Conservation (phyloP, 2,329 filamentous ascomycete species). For the Blumeria graminis region DNA sequence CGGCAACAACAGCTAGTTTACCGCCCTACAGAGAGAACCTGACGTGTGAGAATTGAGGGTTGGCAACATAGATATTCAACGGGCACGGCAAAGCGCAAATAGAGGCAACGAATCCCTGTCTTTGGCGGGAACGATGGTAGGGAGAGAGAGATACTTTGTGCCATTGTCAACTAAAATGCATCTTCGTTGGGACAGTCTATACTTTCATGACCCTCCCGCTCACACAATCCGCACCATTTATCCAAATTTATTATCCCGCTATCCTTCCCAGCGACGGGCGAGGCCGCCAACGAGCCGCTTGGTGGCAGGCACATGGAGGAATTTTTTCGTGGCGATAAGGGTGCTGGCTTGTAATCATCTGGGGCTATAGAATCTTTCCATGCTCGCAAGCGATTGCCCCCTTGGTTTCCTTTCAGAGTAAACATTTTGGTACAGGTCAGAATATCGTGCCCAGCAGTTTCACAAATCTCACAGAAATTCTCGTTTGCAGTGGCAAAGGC, state of each 20-base stretch:
- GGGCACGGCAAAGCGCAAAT: no score
- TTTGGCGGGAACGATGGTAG: not conserved
- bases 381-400: constrained; percentile 9
- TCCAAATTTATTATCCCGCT: constrained; percentile 55
- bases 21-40: no score
- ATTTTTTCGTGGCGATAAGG: constrained; percentile 27
- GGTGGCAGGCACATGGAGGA: constrained; percentile 31
- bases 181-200: constrained; percentile 88
- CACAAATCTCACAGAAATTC: constrained; percentile 68
- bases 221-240: constrained; percentile 94
- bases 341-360: constrained; percentile 27
- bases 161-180: constrained; percentile 26
- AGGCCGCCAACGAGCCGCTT: constrained; percentile 38
- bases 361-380: constrained; percentile 20
- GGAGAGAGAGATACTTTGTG: not conserved
- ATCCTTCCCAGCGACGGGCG: constrained; percentile 53
- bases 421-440: constrained; percentile 86
- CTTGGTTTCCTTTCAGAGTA: constrained; percentile 9
- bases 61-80: no score
- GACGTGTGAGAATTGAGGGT: no score
- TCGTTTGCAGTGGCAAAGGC: constrained; percentile 47
- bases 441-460: constrained; percentile 78
- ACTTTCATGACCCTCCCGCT: constrained; percentile 88
- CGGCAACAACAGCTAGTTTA: no score
- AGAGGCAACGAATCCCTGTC: no score